A percentile compares a stretch with the other conserved stretches of the same genome.
These are phyloP conservation scores for Uromyces viciae-fabae DNA, from an alignment of 1,284 basidiomycete species.

Conservation along the genomic window DNA sequence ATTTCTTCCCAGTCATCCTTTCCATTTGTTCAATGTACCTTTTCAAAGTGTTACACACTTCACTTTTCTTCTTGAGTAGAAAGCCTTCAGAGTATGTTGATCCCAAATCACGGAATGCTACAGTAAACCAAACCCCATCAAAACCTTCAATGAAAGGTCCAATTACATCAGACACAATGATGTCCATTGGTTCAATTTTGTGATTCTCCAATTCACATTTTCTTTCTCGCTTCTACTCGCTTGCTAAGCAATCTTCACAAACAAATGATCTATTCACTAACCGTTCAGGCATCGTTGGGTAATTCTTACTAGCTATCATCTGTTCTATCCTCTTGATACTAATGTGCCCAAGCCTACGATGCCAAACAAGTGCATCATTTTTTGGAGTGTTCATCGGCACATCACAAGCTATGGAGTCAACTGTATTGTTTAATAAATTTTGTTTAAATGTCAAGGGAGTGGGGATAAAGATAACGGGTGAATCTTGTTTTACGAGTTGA, in stretches of 20 bases:
- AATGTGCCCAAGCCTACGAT: slow-evolving; percentile 23
- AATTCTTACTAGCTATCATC: not conserved
- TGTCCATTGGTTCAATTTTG: not conserved
- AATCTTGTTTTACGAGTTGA: too few relatives aligned
- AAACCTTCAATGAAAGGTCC: slow-evolving; percentile 16
- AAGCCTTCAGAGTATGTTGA: slow-evolving; percentile 10
- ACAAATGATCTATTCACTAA: not conserved
- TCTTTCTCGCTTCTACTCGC: not conserved
- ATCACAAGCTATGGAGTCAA: not conserved
- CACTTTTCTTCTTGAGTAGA: not conserved
- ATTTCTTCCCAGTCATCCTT: not conserved
- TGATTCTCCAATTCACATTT: not conserved
- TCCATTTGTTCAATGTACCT: slow-evolving; percentile 12
- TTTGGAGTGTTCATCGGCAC: not conserved
- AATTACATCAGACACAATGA: slow-evolving; percentile 17
- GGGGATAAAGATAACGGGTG: not conserved
- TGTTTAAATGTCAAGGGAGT: not conserved
- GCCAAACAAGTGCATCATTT: slow-evolving; percentile 16
- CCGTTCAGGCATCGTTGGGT: not conserved
- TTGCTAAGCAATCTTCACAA: slow-evolving; percentile 22
- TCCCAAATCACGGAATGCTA: slow-evolving; percentile 7
- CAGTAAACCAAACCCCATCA: not conserved
- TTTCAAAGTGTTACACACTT: not conserved
- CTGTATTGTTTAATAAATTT: too few relatives aligned
- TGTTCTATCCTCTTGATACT: not conserved